These are phyloP conservation scores for Brettanomyces bruxellensis DNA, from an alignment of 805 yeast species.

Conservation along the genomic window DNA sequence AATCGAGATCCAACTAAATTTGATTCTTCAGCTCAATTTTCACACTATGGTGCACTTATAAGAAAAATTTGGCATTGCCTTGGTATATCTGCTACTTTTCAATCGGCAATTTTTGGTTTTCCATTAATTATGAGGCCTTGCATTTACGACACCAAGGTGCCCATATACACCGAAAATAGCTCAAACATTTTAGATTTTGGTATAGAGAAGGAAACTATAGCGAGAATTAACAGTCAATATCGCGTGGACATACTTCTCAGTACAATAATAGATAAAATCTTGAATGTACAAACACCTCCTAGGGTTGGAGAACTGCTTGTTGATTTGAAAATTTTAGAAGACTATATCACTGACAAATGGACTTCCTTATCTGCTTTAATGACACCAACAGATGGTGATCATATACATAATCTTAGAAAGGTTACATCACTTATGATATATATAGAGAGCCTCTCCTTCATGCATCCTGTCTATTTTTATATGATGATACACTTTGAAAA, in stretches of 20 bases:
- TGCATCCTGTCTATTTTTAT: slow-evolving; percentile 32
- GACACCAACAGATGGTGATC: slow-evolving; percentile 13
- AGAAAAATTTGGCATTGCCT: slow-evolving; percentile 53
- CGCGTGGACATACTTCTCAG: slow-evolving; percentile 24
- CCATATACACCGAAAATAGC: slow-evolving; percentile 28
- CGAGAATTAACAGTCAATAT: slow-evolving; percentile 22
- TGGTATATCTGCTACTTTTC: slow-evolving; percentile 35
- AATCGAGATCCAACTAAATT: slow-evolving; percentile 59
- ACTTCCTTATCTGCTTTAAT: slow-evolving; percentile 23
- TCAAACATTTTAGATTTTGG: slow-evolving; percentile 30
- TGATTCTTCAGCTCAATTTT: slow-evolving; percentile 6
- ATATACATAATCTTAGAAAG: slow-evolving; percentile 14
- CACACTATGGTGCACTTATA: slow-evolving; percentile 33
- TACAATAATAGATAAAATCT: slow-evolving; percentile 27
- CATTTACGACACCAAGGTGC: slow-evolving; percentile 44
- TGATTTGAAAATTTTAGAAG: slow-evolving; percentile 29
- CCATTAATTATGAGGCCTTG: slow-evolving; percentile 31
- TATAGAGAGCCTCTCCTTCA: slow-evolving; percentile 23
- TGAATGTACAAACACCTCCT: slow-evolving; percentile 32
- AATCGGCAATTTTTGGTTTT: slow-evolving; percentile 39
- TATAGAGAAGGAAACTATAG: slow-evolving; percentile 33
- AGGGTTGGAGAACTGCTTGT: slow-evolving; percentile 29
- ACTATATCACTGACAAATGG: slow-evolving; percentile 20
- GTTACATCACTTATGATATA: slow-evolving; percentile 15
- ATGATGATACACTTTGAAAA: slow-evolving; percentile 31